Evolutionary conservation across 2,329 filamentous ascomycete genomes (phyloP), one percentile per base, ranked within the genome.

Genomic region (Tolypocladium amazonense): DNA sequence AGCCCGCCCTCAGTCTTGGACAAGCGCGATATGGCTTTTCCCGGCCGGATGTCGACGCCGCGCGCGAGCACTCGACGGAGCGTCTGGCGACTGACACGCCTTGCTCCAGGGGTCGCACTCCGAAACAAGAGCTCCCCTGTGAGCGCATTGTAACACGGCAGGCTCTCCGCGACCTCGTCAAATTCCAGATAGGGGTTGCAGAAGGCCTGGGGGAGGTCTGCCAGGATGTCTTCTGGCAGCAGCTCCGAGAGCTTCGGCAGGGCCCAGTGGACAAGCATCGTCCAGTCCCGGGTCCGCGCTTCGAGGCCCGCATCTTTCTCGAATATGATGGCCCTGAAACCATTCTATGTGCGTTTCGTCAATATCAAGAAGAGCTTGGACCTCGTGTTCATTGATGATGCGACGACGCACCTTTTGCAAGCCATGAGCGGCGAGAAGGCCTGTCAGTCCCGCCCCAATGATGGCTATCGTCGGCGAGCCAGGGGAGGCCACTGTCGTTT

Each of bases 251-350:
- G 68, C 7, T 67, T 64, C 1, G 72, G 68, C 65, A 75, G 69
- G 15, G 70, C 74, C 75, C 75, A 77, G 62, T 75, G 73, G 27
- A 76, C 62, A 14, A 73, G 66, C 38, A 76, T 73, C n/a, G 70
- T 72, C 73, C 73, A 75, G 65, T 75, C 73, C 58, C 73, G 71
- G 3, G 60, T 56, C 11, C 72, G 69, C 27, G 66, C 65, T 11
- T 69, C 63, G 59, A 73, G 53, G 57, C 65, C 62, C 1, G 59
- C 56, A 39, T 75, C 73, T 20, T 60, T 56, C 27, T 75, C 73
- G 56, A 69, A 73, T 2, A 75, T 61, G 38, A 64, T 58, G 7
- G 71, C 71, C 6, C 66, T 56, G 60, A 75, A 71, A 33, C 72
- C 72, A 52, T 69, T 66, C 70, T 74, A 35, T 4, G 39, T 23